Evolutionary conservation across 108 stramenopile species (phyloP).

Genomic region (Conticribra guillardii): DNA sequence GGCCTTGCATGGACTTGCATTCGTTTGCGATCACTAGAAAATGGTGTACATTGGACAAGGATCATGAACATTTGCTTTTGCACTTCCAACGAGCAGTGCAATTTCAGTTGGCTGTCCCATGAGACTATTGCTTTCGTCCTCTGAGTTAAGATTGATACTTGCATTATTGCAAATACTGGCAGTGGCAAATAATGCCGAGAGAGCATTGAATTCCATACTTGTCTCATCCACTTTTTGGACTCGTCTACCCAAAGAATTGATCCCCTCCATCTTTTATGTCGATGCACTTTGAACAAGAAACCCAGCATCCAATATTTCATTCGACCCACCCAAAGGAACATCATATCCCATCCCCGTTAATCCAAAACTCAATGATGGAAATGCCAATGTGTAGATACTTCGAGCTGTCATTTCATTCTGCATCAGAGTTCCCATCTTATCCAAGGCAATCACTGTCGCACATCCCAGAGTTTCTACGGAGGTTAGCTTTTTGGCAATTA

Average conservation of each 20-base stretch:
- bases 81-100: conserved; percentile 84
- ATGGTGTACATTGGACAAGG: conserved; percentile 87
- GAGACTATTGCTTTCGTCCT: conserved; percentile 33
- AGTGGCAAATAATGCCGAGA: conserved; percentile 66
- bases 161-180: conserved; percentile 90
- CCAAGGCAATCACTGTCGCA: conserved; percentile 91
- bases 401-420: conserved; percentile 96
- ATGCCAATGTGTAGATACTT: conserved; percentile 70
- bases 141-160: conserved; percentile 46
- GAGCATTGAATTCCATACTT: conserved; percentile 55
- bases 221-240: conserved; percentile 25
- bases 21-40: conserved; percentile 90
- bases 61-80: conserved; percentile 82
- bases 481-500: conserved; percentile 93
- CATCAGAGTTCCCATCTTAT: conserved; percentile 98
- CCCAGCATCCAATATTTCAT: conserved; percentile 40
- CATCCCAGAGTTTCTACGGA: conserved; percentile 97
- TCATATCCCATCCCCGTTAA: conserved; percentile 84
- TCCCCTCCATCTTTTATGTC: conserved; percentile 10
- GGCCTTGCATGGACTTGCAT: conserved; percentile 94
- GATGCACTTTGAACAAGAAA: conserved; percentile 42
- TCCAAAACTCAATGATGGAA: conserved; percentile 66
- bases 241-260: conserved; percentile 18
- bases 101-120: conserved; percentile 94
- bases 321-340: conserved; percentile 2